phyloP scores from a whole-genome alignment of 805 yeast species.

The Yarrowia sp. region DNA sequence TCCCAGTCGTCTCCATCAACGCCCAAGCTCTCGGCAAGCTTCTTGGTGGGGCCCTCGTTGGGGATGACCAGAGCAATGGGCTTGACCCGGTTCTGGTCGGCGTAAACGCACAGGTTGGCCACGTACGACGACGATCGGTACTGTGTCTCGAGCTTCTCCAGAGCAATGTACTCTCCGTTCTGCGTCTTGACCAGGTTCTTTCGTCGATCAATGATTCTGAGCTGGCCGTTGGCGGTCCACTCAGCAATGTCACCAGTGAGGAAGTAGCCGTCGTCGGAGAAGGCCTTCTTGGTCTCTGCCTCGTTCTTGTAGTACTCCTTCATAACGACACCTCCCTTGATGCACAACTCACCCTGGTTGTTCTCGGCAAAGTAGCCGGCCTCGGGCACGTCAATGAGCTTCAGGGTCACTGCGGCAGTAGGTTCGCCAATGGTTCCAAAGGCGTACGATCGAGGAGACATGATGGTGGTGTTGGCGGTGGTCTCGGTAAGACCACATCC shows the following conservation, averaged over 20 bases:
- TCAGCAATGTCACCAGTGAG: conserved; percentile 95
- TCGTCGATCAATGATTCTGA: conserved; percentile 85
- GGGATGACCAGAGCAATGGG: conserved; percentile 91
- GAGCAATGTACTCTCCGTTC: conserved; percentile 96
- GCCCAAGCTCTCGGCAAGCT: conserved; percentile 56
- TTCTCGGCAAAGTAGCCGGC: conserved; percentile 88
- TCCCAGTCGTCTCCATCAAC: conserved; percentile 49
- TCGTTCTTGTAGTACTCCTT: conserved; percentile 79
- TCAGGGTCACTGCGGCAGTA: conserved; percentile 77
- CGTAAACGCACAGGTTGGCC: conserved; percentile 84
- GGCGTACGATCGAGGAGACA: conserved; percentile 63
- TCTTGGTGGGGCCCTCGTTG: conserved; percentile 60
- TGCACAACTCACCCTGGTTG: conserved; percentile 87
- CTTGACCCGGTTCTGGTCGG: conserved; percentile 81
- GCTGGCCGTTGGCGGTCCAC: conserved; percentile 77
- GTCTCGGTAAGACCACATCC: conserved; percentile 98
- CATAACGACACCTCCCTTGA: conserved; percentile 70
- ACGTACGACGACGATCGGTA: conserved; percentile 81
- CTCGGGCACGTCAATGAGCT: conserved; percentile 85
- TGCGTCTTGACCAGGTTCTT: conserved; percentile 93
- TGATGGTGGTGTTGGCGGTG: conserved; percentile 77
- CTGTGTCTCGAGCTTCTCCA: conserved; percentile 87
- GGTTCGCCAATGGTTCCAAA: conserved; percentile 78
- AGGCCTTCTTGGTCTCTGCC: conserved; percentile 72
- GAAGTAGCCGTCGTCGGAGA: conserved; percentile 88